phyloP scores from a whole-genome alignment of 768 basidiomycete species.

The Artomyces pyxidatus region DNA sequence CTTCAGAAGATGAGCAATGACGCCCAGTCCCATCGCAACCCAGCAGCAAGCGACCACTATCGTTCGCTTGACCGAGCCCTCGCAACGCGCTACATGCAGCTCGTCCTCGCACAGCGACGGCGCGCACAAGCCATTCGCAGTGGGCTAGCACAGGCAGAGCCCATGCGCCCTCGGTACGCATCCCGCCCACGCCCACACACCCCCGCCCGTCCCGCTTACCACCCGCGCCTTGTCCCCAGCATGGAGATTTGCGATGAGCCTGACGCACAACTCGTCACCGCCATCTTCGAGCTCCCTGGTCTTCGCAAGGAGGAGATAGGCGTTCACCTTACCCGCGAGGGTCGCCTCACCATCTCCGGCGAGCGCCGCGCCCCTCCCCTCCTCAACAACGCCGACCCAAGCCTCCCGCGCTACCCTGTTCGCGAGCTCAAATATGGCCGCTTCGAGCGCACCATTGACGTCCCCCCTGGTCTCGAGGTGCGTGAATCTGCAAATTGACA shows the following conservation, averaged over 20 bases:
- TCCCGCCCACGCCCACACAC: neutral
- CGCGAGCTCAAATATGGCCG: constrained; percentile 15
- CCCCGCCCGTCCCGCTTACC: neutral
- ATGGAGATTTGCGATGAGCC: constrained; percentile 41
- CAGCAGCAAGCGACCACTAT: constrained; percentile 2
- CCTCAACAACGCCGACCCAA: constrained; percentile 4
- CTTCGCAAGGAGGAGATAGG: constrained; percentile 39
- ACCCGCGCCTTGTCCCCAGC: constrained; percentile 14
- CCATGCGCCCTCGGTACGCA: constrained; percentile 15
- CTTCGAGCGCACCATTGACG: constrained; percentile 14
- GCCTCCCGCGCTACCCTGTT: constrained; percentile 6
- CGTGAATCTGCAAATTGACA: neutral
- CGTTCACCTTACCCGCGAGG: constrained; percentile 37
- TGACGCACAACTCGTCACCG: constrained; percentile 35
- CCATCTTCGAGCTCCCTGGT: constrained; percentile 49
- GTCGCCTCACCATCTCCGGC: constrained; percentile 40
- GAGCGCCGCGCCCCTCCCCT: constrained; percentile 25
- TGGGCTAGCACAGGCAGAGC: neutral
- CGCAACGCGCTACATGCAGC: constrained; percentile 10
- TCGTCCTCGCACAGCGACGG: constrained; percentile 14
- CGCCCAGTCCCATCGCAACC: neutral
- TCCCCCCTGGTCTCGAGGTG: constrained; percentile 15
- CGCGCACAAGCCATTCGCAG: constrained; percentile 5
- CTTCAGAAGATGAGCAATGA: constrained; percentile 5
- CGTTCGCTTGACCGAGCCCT: constrained; percentile 14